Evolutionary conservation across 2,329 filamentous ascomycete genomes (phyloP).

Genomic region (Escovopsis weberi): DNA sequence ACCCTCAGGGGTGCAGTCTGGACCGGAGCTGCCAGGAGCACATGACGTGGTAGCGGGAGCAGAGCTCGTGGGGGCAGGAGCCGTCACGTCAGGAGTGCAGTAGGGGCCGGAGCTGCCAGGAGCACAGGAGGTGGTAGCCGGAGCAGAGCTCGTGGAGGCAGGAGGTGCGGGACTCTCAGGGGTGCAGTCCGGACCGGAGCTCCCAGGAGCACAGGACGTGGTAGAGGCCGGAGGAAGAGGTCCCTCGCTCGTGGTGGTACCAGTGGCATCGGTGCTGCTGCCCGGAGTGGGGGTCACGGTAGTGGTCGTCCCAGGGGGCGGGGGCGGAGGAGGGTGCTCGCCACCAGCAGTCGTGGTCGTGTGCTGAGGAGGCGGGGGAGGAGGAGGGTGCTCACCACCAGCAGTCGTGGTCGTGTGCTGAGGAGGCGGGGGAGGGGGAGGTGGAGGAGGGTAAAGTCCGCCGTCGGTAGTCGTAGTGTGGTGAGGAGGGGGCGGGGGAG

Average conservation of each 20-base stretch:
- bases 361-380: conserved; percentile 1
- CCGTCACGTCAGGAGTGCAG: conserved; percentile 6
- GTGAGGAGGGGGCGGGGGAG: too few species aligned
- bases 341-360: neutral
- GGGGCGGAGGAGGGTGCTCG: neutral
- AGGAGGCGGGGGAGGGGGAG: conserved; percentile 1
- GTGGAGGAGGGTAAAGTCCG: neutral
- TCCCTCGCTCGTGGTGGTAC: neutral
- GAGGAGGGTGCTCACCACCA: neutral
- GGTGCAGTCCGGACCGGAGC: conserved; percentile 6
- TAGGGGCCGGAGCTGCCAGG: conserved; percentile 6
- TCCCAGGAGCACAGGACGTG: conserved; percentile 8
- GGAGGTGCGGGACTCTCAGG: conserved; percentile 6
- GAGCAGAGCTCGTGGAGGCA: neutral
- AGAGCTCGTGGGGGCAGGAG: conserved; percentile 6
- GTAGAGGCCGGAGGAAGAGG: conserved; percentile 2
- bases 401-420: conserved; percentile 8
- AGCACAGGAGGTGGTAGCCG: too few species aligned
- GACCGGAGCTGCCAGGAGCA: conserved; percentile 7
- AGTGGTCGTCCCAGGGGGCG: conserved; percentile 5
- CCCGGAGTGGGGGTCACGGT: neutral
- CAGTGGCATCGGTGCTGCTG: too few species aligned
- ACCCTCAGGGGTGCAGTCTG: conserved; percentile 6
- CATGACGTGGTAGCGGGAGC: conserved; percentile 5
- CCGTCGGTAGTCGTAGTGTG: conserved; percentile 7